Base-by-base conservation (phyloP, 1,139 yeast genomes). In the Lodderomyces pseudojiufengensis region DNA sequence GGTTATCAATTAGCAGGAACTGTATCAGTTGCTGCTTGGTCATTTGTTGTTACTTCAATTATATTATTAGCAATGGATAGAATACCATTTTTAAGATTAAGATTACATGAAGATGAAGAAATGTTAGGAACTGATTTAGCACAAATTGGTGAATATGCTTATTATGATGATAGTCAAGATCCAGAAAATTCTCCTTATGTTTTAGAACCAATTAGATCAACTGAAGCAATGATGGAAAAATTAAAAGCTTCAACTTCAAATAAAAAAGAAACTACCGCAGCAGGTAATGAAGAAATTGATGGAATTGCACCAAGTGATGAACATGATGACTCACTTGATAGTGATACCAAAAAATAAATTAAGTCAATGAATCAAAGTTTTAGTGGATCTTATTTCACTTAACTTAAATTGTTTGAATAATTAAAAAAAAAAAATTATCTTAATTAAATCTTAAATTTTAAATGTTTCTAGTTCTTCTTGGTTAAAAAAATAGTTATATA, bases 1-100 rank as follows among this genome's bases (percentile, higher is more conserved):
- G 97, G 96, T 42, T 88, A 82, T 70, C 97, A 90, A 70, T 71
- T 90, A 49, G 97, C 97, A 30, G 96, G 87, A 37, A 73, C 83
- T 46, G 67, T 73, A 44, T 73, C 95, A 18, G 78, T 82, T 42
- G 80, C 82, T 44, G 78, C 77, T 20, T 90, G 95, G 94, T 75
- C 95, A 9, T 86, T 86, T 55, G 74, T 65, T 11, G 75, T 88
- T 38, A 87, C 97, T 25, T 73, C 83, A 5, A 68, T 85, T 39
- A 71, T 90, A 36, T 72, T 92, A 46, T 61, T 81, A 35, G 62
- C 65, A 39, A 78, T 85, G 87, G 87, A 90, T 76, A 69, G 67
- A 54, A 76, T 88, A 46, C 97, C 97, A 48, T 75, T 76, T 69
- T 73, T 88, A 56, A 81, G 85, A 67, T 63, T 90, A 52, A 80